These are phyloP conservation scores for Cytospora schulzeri DNA, from an alignment of 2,329 filamentous ascomycete genomes.

Conservation along the genomic window DNA sequence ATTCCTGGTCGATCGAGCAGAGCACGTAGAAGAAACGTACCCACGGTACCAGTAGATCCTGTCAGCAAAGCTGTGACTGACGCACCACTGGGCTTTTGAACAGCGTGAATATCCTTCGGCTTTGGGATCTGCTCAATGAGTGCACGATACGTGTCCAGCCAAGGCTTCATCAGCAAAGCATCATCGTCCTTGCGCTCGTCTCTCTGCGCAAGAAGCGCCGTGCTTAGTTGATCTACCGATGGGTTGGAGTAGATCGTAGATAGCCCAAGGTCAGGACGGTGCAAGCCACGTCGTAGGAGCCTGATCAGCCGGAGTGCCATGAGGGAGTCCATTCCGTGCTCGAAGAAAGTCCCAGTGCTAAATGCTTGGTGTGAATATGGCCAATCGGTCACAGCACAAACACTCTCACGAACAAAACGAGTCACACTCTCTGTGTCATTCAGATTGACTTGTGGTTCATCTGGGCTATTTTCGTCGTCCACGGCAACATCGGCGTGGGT, in stretches of 20 bases:
- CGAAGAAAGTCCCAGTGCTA: constrained; percentile 24
- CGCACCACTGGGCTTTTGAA: neutral
- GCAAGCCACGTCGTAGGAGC: constrained; percentile 7
- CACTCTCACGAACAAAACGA: constrained; percentile 8
- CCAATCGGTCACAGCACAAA: constrained; percentile 10
- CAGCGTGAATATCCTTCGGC: neutral
- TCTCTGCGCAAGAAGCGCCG: neutral
- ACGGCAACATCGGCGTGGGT: neutral
- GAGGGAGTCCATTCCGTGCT: constrained; percentile 30
- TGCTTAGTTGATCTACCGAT: neutral
- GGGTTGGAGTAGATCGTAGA: constrained; percentile 14
- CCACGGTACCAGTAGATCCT: constrained; percentile 36
- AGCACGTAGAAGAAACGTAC: constrained; percentile 10
- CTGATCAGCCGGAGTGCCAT: constrained; percentile 30
- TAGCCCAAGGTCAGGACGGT: constrained; percentile 2
- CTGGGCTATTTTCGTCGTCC: neutral
- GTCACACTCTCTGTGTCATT: neutral
- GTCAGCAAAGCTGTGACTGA: constrained; percentile 12
- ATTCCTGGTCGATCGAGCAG: constrained; percentile 15
- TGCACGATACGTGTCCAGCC: constrained; percentile 22
- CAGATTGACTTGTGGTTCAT: neutral
- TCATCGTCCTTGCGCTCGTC: constrained; percentile 20
- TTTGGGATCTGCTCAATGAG: constrained; percentile 14
- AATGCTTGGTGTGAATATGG: constrained; percentile 12
- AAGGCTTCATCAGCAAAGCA: constrained; percentile 26